phyloP scores from a whole-genome alignment of 2,329 filamentous ascomycete genomes.

The Microcyclospora pomicola region DNA sequence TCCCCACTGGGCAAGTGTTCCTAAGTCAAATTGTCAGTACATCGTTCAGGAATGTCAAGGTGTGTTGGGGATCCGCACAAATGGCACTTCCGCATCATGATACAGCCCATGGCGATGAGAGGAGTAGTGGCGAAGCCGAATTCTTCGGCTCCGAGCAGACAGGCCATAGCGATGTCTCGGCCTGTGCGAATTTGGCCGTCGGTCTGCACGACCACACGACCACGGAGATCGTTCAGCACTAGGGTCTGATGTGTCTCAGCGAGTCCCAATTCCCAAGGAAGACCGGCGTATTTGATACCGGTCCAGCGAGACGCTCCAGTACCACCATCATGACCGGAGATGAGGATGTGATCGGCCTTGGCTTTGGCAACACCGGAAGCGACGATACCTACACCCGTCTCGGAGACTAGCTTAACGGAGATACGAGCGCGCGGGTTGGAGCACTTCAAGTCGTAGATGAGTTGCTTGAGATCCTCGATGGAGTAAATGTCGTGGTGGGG shows the following conservation, averaged over 20 bases:
- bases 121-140: slow-evolving; percentile 94
- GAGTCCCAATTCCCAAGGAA: slow-evolving; percentile 92
- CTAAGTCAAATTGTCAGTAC: slow-evolving; percentile 15
- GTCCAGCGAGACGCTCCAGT: slow-evolving; percentile 96
- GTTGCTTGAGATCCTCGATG: slow-evolving; percentile 92
- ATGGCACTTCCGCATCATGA: slow-evolving; percentile 78
- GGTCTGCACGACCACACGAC: slow-evolving; percentile 89
- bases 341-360: slow-evolving; percentile 91
- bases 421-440: slow-evolving; percentile 83
- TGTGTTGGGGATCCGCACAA: slow-evolving; percentile 5
- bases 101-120: slow-evolving; percentile 90
- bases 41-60: not conserved
- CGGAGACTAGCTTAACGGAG: slow-evolving; percentile 93
- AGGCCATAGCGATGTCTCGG: slow-evolving; percentile 85
- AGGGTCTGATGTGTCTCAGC: slow-evolving; percentile 95
- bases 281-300: slow-evolving; percentile 94
- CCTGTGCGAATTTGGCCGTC: slow-evolving; percentile 89
- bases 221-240: slow-evolving; percentile 88
- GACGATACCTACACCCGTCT: slow-evolving; percentile 94
- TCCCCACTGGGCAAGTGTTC: slow-evolving; percentile 83
- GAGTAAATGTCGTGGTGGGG: slow-evolving; percentile 98
- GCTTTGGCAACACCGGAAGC: slow-evolving; percentile 95
- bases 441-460: slow-evolving; percentile 96
- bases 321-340: slow-evolving; percentile 92
- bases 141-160: slow-evolving; percentile 91